These are phyloP conservation scores for Ammopiptanthus mongolicus DNA, from an alignment of 306 rosid species.

Conservation along the genomic window DNA sequence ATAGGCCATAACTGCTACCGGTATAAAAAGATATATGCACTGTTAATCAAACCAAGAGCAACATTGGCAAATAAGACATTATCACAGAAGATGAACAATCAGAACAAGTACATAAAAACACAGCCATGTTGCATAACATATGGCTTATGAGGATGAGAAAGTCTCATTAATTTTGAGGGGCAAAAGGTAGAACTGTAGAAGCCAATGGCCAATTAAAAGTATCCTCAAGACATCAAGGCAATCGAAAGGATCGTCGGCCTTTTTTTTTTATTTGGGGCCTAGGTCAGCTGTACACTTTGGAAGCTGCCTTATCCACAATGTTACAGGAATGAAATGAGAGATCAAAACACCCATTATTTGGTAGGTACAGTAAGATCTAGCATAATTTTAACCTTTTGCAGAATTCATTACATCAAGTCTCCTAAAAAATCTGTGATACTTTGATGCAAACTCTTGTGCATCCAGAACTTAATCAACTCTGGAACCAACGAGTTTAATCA, in stretches of 20 bases:
- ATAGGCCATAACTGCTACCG: neutral
- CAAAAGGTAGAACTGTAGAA: neutral
- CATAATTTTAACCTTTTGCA: neutral
- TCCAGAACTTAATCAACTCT: neutral
- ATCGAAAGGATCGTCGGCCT: neutral
- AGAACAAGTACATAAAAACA: neutral
- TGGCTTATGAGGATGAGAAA: neutral
- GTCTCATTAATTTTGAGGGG: neutral
- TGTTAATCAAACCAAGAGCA: neutral
- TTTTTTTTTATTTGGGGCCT: neutral
- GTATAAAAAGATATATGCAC: neutral
- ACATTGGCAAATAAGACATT: conserved; percentile 2
- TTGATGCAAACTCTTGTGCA: neutral
- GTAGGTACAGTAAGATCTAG: neutral
- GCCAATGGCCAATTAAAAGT: neutral
- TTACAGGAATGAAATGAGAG: neutral
- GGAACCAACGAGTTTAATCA: neutral
- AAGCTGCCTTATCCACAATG: conserved; percentile 1
- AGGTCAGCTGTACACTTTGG: neutral
- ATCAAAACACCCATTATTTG: neutral
- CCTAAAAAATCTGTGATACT: neutral
- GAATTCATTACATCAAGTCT: neutral
- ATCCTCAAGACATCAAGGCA: neutral
- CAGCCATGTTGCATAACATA: neutral
- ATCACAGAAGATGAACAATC: neutral